Evolutionary conservation across 2,329 filamentous ascomycete species (phyloP), one percentile per base, ranked within the genome.

Genomic region (Sclerotinia nivalis): DNA sequence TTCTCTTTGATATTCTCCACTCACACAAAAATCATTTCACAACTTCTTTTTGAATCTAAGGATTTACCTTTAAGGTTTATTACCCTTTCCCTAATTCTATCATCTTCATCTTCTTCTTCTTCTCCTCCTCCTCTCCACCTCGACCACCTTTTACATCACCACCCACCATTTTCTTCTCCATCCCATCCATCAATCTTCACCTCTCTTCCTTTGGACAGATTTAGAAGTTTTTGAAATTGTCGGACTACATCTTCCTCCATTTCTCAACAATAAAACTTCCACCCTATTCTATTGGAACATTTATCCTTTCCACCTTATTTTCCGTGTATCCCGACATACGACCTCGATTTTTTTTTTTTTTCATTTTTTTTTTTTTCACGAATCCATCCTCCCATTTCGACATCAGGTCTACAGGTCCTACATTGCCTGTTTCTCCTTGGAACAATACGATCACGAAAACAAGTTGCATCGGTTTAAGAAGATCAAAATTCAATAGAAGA

Each of bases 1-100:
- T 47, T 47, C 58, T 37, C 55, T 58, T 58, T 25, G 22, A 58
- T 40, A 15, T 58, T 40, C 55, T 49, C 59, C 59, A 62, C 59
- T 61, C 34, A 25, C 40, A 62, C 28, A 22, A 22, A 47, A 31
- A 15, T 22, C 4, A 40, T 40, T 40, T 40, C 34, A 40, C 28
- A 56, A 56, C 54, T 61, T 31, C 40, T 45, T 45, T 31, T 31
- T 47, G 56, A 43, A 40, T 43, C 56, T n/a, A 40, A 25, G 15
- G 56, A n/a, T 43, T 25, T 56, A 56, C 31, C 55, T 22, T 34
- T 13, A 59, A 40, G 55, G 55, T 59, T 25, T 59, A 43, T n/a
- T n/a, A n/a, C n/a, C 37, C 25, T 47, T 61, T 31, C 59, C 25
- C 43, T 61, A 58, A 58, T 34, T 13, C 20, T 22, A 31, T 31